A percentile compares a stretch with the other conserved stretches of the same genome.
Evolutionary conservation across 2,329 filamentous ascomycete genomes (phyloP).

Genomic region (Dactylonectria macrodidyma): DNA sequence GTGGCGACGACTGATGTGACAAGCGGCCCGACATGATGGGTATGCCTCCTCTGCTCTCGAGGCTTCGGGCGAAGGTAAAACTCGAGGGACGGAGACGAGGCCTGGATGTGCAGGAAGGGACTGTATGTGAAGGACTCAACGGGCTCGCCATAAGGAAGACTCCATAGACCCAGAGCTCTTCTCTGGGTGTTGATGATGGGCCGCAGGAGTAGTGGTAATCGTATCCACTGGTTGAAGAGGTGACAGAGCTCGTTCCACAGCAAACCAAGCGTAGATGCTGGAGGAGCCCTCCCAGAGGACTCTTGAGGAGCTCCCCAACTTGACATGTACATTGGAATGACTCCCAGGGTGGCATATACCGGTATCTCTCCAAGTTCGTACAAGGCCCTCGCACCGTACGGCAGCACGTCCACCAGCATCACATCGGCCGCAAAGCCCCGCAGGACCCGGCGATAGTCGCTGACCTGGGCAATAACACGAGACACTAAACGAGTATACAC

Average conservation of each 20-base stretch:
- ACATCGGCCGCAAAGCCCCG: conserved; percentile 49
- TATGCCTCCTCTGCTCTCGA: conserved; percentile 34
- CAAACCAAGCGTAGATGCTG: conserved; percentile 44
- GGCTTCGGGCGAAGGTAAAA: conserved; percentile 48
- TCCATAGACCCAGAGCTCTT: conserved; percentile 45
- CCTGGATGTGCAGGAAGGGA: conserved; percentile 56
- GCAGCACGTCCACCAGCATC: conserved; percentile 57
- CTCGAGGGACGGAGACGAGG: conserved; percentile 53
- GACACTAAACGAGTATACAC: conserved; percentile 44
- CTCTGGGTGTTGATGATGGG: conserved; percentile 52
- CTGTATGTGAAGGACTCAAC: conserved; percentile 54
- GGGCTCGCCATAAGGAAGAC: conserved; percentile 49
- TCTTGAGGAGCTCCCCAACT: conserved; percentile 48
- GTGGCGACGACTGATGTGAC: conserved; percentile 42
- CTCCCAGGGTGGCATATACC: conserved; percentile 56
- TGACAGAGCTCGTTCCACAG: conserved; percentile 49
- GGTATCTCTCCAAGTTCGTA: conserved; percentile 54
- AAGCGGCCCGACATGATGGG: conserved; percentile 54
- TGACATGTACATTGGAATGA: conserved; percentile 57
- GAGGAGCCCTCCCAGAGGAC: conserved; percentile 51
- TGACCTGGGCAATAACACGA: conserved; percentile 53
- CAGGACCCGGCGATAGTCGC: conserved; percentile 53
- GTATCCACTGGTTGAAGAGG: conserved; percentile 46
- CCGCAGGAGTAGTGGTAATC: conserved; percentile 47
- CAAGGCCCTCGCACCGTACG: conserved; percentile 54